Percentiles rank a stretch among this genome's conserved stretches.
Evolutionary conservation across 495 filamentous ascomycete species (phyloP).

Genomic region (Physcia stellaris): DNA sequence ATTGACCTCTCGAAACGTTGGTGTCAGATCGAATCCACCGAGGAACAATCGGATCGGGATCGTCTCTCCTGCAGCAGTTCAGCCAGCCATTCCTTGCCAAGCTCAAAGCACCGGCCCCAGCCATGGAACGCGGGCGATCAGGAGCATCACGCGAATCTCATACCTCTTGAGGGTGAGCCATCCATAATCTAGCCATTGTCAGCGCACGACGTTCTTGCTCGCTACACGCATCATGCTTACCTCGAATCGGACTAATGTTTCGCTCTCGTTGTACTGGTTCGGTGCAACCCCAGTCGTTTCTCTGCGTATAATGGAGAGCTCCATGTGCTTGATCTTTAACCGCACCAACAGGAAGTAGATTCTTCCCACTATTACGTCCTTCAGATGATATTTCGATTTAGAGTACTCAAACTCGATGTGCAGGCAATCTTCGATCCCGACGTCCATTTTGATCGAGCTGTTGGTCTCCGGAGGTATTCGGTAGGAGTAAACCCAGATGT

Average conservation of each 20-base stretch:
- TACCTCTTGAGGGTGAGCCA: constrained; percentile 84
- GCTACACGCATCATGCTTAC: constrained; percentile 31
- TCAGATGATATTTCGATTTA: constrained; percentile 97
- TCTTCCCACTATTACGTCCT: constrained; percentile 96
- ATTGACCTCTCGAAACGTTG: constrained; percentile 98
- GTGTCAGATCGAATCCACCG: constrained; percentile 92
- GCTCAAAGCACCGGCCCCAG: no score
- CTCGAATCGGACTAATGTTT: constrained; percentile 96
- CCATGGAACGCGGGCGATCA: not conserved
- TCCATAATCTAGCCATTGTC: constrained; percentile 73
- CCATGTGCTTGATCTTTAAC: constrained; percentile 99
- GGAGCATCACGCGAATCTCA: constrained; percentile 5
- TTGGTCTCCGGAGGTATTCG: constrained; percentile 97
- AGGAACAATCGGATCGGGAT: constrained; percentile 97
- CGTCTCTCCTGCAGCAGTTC: constrained; percentile 78
- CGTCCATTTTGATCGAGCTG: constrained; percentile 99
- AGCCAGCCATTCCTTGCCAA: no score
- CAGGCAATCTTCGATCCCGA: constrained; percentile 97
- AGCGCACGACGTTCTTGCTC: not conserved
- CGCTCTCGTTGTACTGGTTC: constrained; percentile 99
- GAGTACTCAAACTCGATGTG: constrained; percentile 99
- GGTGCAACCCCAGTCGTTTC: constrained; percentile 96
- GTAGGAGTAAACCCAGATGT: constrained; percentile 99
- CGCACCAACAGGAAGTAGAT: constrained; percentile 98
- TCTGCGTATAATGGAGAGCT: constrained; percentile 90